Percentiles rank a stretch among this genome's conserved stretches.
These are phyloP conservation scores for Naganishia liquefaciens DNA, from an alignment of 1,284 basidiomycete species.

Conservation along the genomic window DNA sequence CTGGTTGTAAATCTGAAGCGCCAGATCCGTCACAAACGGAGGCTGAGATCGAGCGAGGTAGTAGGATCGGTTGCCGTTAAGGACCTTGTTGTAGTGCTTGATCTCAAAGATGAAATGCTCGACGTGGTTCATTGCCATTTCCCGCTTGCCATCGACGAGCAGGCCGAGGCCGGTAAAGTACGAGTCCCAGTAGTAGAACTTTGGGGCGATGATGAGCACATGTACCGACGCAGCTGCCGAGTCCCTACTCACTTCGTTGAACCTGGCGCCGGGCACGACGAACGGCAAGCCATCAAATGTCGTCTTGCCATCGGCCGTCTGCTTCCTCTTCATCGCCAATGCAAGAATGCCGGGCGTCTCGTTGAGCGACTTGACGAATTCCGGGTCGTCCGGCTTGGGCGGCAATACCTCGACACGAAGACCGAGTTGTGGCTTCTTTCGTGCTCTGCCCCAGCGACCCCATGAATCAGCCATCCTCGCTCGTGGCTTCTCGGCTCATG, in stretches of 20 bases:
- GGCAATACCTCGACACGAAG: slow-evolving; percentile 89
- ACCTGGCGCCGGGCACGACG: slow-evolving; percentile 93
- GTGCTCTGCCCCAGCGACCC: slow-evolving; percentile 39
- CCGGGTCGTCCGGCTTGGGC: slow-evolving; percentile 76
- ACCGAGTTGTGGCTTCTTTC: slow-evolving; percentile 83
- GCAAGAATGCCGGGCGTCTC: slow-evolving; percentile 90
- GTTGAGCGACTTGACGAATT: slow-evolving; percentile 90
- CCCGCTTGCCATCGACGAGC: slow-evolving; percentile 87
- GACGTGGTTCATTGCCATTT: slow-evolving; percentile 94
- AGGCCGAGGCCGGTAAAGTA: slow-evolving; percentile 94
- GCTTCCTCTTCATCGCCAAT: slow-evolving; percentile 84
- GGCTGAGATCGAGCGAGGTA: slow-evolving; percentile 96
- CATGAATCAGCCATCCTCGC: slow-evolving; percentile 7
- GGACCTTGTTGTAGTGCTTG: slow-evolving; percentile 85
- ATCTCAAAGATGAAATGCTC: slow-evolving; percentile 99
- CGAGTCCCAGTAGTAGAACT: slow-evolving; percentile 89
- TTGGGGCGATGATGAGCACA: slow-evolving; percentile 43
- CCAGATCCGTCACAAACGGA: slow-evolving; percentile 98
- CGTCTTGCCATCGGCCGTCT: slow-evolving; percentile 69
- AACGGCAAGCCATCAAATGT: slow-evolving; percentile 92
- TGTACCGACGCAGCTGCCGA: neutral
- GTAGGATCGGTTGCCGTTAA: slow-evolving; percentile 55
- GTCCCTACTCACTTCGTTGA: slow-evolving; percentile 69
- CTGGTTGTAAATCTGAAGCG: slow-evolving; percentile 94
- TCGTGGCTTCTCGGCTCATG: too few species aligned